These are phyloP conservation scores for Arthrinium puccinioides DNA, from an alignment of 2,329 filamentous ascomycete genomes.

Conservation along the genomic window DNA sequence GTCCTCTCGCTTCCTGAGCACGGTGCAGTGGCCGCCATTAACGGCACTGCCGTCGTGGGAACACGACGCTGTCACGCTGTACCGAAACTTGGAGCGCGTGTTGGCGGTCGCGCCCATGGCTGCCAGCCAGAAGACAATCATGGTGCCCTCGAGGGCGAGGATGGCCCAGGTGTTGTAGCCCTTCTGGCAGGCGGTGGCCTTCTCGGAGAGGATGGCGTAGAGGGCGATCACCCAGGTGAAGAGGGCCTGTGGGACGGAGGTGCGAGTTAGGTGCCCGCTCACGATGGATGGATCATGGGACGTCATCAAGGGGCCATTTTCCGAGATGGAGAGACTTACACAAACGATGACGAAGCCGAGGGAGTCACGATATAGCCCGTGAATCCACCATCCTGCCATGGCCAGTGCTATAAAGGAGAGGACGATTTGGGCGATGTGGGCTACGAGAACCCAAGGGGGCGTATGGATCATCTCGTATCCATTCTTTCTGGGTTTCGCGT, in stretches of 20 bases:
- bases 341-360: slow-evolving; percentile 33
- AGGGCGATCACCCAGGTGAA: slow-evolving; percentile 37
- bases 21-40: slow-evolving; percentile 28
- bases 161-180: slow-evolving; percentile 38
- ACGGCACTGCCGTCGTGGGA: slow-evolving; percentile 30
- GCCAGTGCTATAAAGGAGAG: slow-evolving; percentile 35
- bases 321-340: slow-evolving; percentile 20
- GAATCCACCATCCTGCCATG: slow-evolving; percentile 33
- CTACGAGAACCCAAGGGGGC: slow-evolving; percentile 34
- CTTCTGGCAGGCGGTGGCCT: slow-evolving; percentile 21
- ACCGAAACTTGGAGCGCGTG: slow-evolving; percentile 27
- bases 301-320: slow-evolving; percentile 6
- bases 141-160: slow-evolving; percentile 33
- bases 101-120: slow-evolving; percentile 32
- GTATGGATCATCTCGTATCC: slow-evolving; percentile 28
- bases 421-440: slow-evolving; percentile 33
- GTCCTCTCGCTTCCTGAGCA: slow-evolving; percentile 17
- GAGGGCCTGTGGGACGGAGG: slow-evolving; percentile 24
- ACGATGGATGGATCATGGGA: background rate
- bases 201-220: slow-evolving; percentile 35
- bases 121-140: slow-evolving; percentile 40
- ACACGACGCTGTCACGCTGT: slow-evolving; percentile 22
- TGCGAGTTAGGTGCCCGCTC: background rate
- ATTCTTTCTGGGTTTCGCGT: slow-evolving; percentile 12
- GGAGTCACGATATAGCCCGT: slow-evolving; percentile 29